Evolutionary conservation across 1,284 basidiomycete genomes (phyloP).

Genomic region (Rhizopogon parksii): DNA sequence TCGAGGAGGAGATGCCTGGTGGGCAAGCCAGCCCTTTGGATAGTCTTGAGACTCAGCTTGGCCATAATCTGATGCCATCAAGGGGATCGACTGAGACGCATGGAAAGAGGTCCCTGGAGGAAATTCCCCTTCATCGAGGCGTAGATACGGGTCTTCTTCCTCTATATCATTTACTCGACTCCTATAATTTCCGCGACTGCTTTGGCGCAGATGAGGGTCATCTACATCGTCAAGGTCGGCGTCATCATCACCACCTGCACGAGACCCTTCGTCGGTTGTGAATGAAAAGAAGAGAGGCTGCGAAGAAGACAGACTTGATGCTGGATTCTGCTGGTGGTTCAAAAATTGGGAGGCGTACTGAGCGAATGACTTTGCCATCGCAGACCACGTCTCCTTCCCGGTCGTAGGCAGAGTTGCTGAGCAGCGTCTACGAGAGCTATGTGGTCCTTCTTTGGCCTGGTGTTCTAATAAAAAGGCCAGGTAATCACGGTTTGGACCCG

Average conservation of each 20-base stretch:
- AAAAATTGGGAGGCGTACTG: slow-evolving; percentile 52
- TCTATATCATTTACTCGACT: slow-evolving; percentile 28
- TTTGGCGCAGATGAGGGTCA: slow-evolving; percentile 60
- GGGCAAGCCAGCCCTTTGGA: slow-evolving; percentile 65
- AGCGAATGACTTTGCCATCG: slow-evolving; percentile 49
- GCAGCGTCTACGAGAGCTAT: neutral
- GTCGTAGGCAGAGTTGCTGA: neutral
- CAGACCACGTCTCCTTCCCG: slow-evolving; percentile 1
- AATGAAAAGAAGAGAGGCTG: slow-evolving; percentile 80
- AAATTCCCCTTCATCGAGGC: slow-evolving; percentile 51
- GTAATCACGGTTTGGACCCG: neutral
- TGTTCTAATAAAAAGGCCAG: neutral
- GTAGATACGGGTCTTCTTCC: slow-evolving; percentile 69
- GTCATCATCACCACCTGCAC: slow-evolving; percentile 40
- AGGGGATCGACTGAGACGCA: slow-evolving; percentile 43
- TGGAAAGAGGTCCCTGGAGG: slow-evolving; percentile 35
- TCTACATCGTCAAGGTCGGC: slow-evolving; percentile 61
- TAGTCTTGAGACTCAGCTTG: slow-evolving; percentile 33
- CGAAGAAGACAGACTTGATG: slow-evolving; percentile 46
- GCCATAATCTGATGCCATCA: slow-evolving; percentile 39
- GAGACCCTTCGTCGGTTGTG: slow-evolving; percentile 64
- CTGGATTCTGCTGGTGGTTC: slow-evolving; percentile 38
- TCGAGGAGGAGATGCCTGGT: slow-evolving; percentile 43
- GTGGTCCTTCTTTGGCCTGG: neutral
- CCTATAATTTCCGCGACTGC: slow-evolving; percentile 24